Evolutionary conservation across 208 protist species (phyloP).

Genomic region (Trichomonas gallinae): DNA sequence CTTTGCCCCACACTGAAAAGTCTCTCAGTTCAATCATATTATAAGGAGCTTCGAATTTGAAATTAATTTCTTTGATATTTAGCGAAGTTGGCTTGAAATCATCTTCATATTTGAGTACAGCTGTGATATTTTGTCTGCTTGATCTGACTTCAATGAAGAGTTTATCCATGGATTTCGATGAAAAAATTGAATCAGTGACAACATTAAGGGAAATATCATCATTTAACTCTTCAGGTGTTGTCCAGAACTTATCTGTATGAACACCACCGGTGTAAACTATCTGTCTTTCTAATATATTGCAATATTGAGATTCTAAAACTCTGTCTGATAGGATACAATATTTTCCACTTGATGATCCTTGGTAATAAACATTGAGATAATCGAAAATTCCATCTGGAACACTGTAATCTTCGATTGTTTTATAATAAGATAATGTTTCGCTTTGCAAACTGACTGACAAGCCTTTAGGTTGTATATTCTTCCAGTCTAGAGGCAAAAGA

Average conservation of each 20-base stretch:
- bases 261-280: neutral
- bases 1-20: neutral
- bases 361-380: neutral
- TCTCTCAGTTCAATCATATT: neutral
- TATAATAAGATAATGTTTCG: neutral
- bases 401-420: neutral
- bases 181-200: neutral
- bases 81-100: neutral
- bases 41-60: neutral
- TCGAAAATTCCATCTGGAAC: neutral
- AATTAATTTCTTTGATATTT: neutral
- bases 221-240: neutral
- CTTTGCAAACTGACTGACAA: neutral
- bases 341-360: neutral
- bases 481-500: neutral
- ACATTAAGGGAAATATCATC: neutral
- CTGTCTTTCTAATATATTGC: neutral
- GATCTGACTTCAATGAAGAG: neutral
- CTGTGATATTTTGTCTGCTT: neutral
- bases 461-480: neutral
- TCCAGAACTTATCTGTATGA: neutral
- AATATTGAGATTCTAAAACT: neutral
- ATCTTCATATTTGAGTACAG: neutral
- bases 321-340: neutral
- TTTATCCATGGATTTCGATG: neutral